Evolutionary conservation across 2,329 filamentous ascomycete genomes (phyloP), one percentile per base, ranked within the genome.

Genomic region (Ceratocystis variospora): DNA sequence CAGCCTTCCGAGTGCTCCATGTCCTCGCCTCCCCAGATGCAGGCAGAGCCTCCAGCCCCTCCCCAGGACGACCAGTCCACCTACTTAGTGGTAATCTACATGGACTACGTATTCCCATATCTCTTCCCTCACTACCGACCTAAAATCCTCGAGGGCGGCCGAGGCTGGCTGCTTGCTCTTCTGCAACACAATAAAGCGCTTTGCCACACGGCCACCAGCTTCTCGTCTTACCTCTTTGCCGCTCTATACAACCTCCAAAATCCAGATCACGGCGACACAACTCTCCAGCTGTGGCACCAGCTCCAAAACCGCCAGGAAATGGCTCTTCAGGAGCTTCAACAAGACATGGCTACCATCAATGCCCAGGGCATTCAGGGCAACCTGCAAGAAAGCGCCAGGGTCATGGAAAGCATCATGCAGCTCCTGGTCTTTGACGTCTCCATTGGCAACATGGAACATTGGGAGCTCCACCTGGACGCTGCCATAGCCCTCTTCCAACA

Each of bases 91-190:
- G 83, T 83, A 79, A 78, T 83, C 66, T 87, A 85, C 71, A 76
- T 86, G 59, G 84, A 87, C 72, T 80, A 83, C 69, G 77, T 86
- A 22, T 80, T 86, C 68, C 83, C 84, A 1, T 82, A 85, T 69
- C 74, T 86, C 0, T 86, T 83, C 71, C 85, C 85, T 1, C 83
- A 85, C 71, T 87, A 86, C 72, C 78, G 78, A 2, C 84, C 84
- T 0, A 76, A 77, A 1, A 71, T 84, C 5, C 75, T 82, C 2
- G 76, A 81, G 66, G 80, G 82, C n/a, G 84, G 83, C 15, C 79
- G 81, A 62, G 79, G 80, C 31, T 87, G 84, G 84, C 76, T 87
- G 33, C 74, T 87, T 45, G 79, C 81, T 37, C 75, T 83, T 53
- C 75, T 86, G 8, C 77, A 81, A 66, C 79, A 77, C 68, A 85